Percentiles rank a stretch among this genome's conserved stretches.
Evolutionary conservation across 2,329 filamentous ascomycete genomes (phyloP).

Genomic region (Fulvia fulva): DNA sequence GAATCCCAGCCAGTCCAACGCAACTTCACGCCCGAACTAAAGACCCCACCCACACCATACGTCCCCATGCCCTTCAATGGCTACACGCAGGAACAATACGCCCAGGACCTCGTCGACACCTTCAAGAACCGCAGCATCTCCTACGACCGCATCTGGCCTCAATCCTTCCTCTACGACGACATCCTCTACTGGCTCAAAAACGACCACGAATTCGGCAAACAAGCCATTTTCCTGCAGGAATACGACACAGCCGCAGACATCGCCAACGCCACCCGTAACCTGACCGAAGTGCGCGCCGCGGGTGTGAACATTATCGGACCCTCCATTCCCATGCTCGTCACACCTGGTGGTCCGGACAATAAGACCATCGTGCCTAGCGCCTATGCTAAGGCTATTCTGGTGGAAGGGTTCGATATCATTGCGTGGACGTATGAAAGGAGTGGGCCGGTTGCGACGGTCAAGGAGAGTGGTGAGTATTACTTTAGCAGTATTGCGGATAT

Average conservation of each 20-base stretch:
- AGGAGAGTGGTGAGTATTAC: slow-evolving; percentile 8
- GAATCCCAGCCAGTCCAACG: slow-evolving; percentile 4
- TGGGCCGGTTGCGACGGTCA: slow-evolving; percentile 7
- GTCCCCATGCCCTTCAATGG: slow-evolving; percentile 10
- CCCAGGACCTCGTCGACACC: slow-evolving; percentile 8
- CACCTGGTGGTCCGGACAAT: slow-evolving; percentile 3
- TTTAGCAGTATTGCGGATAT: slow-evolving; percentile 10
- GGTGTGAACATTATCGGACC: slow-evolving; percentile 10
- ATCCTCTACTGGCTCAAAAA: slow-evolving; percentile 10
- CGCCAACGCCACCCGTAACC: slow-evolving; percentile 1
- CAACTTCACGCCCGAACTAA: slow-evolving; percentile 8
- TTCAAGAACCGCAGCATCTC: slow-evolving; percentile 4
- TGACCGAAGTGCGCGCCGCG: slow-evolving; percentile 6
- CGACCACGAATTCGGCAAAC: slow-evolving; percentile 10
- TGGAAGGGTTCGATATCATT: slow-evolving; percentile 7
- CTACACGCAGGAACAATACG: slow-evolving; percentile 10
- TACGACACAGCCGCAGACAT: slow-evolving; percentile 7
- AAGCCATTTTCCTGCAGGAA: slow-evolving; percentile 8
- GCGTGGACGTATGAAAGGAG: slow-evolving; percentile 7
- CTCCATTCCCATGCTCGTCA: slow-evolving; percentile 7
- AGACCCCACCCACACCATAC: slow-evolving; percentile 3
- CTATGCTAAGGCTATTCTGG: slow-evolving; percentile 5
- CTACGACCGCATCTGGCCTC: slow-evolving; percentile 9
- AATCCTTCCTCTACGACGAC: slow-evolving; percentile 5
- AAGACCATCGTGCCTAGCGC: slow-evolving; percentile 3